Evolutionary conservation across 768 basidiomycete genomes (phyloP), one percentile per base, ranked within the genome.

Genomic region (Hygrophorus pudorinus): DNA sequence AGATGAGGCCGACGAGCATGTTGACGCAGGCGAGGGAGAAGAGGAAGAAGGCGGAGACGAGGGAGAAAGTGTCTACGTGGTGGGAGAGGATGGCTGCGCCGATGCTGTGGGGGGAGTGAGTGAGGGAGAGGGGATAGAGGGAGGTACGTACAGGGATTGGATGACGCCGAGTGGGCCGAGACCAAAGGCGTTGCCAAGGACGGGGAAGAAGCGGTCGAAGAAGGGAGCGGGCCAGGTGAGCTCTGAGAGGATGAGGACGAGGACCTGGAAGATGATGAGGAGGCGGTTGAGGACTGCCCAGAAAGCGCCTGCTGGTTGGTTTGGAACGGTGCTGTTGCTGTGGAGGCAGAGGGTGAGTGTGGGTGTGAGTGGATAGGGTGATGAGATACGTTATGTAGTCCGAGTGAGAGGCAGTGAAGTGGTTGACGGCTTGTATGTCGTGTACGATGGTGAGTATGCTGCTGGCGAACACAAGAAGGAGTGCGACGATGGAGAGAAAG

Each of bases 251-350:
- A 90, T 64, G 42, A 94, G 77, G 42, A 87, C 70, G 54, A 92
- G 58, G 41, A 79, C 73, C 60, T 91, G 82, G 64, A 85, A 80
- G 45, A 88, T 71, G 62, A 92, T 85, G 56, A 94, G 72, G n/a
- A 94, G 64, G 35, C 84, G 78, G 53, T 87, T 81, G 46, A 92
- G 71, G 36, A 92, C 77, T 2, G 88, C 83, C 87, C 90, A 96
- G 64, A 96, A 94, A 17, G 81, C 78, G 20, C 92, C 92, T 5
- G 88, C 92, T 37, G 89, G 70, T 60, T 94, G 91, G 63, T 91
- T 89, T 2, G 91, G 91, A n/a, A 96, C 86, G 0, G 89, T 88
- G 61, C 81, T 85, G 42, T 81, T 76, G 54, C 71, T 77, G 47
- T 12, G 31, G 34, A 11, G 39, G 13, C 16, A 8, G 28, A 39